Conservation (phyloP, 495 filamentous ascomycete genomes). For the Penicillium egyptiacum region DNA sequence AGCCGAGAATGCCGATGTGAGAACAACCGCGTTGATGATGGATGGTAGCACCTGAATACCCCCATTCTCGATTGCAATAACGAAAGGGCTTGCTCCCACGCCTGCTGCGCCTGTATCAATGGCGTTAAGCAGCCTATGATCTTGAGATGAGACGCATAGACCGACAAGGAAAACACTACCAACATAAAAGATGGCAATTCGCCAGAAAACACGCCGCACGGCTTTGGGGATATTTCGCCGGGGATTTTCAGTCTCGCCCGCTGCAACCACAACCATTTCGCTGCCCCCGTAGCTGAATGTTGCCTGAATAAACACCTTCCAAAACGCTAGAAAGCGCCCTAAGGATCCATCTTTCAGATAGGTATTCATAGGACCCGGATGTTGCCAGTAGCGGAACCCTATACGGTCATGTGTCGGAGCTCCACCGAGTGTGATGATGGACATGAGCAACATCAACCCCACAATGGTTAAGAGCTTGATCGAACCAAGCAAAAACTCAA, state of each 20-base stretch:
- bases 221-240: slow-evolving; percentile 71
- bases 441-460: slow-evolving; percentile 47
- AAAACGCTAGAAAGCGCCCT: slow-evolving; percentile 48
- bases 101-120: slow-evolving; percentile 41
- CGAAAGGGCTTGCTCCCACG: slow-evolving; percentile 31
- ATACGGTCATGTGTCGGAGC: slow-evolving; percentile 24
- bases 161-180: slow-evolving; percentile 53
- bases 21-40: slow-evolving; percentile 72
- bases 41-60: slow-evolving; percentile 63
- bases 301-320: slow-evolving; percentile 40
- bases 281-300: slow-evolving; percentile 53
- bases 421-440: slow-evolving; percentile 47
- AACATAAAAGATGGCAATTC: slow-evolving; percentile 77
- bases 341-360: slow-evolving; percentile 36
- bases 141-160: slow-evolving; percentile 38
- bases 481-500: slow-evolving; percentile 44
- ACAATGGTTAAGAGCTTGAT: slow-evolving; percentile 49
- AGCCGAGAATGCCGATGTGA: slow-evolving; percentile 62
- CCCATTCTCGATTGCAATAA: slow-evolving; percentile 53
- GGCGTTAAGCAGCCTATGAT: slow-evolving; percentile 23
- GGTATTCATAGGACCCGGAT: slow-evolving; percentile 49
- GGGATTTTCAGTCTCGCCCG: slow-evolving; percentile 77
- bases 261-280: slow-evolving; percentile 74
- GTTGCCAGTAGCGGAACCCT: slow-evolving; percentile 49
- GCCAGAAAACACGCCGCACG: slow-evolving; percentile 76